Evolutionary conservation across 139 green algal species (phyloP).

Genomic region (Ettlia oleoabundans): DNA sequence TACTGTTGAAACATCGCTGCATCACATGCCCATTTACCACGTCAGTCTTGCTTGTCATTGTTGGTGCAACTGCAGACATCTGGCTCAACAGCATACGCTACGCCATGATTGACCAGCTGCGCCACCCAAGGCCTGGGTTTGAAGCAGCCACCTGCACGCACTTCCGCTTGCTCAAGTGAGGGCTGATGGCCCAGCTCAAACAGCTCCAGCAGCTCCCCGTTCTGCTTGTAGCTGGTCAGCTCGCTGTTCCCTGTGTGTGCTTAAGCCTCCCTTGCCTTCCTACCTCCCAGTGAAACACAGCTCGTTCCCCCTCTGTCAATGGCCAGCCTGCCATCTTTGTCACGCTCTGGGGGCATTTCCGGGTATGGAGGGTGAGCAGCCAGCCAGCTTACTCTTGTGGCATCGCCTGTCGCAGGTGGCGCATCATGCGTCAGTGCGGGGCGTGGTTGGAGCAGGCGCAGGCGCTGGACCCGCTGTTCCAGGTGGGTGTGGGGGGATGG

Average conservation of each 20-base stretch:
- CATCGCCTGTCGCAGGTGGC: neutral
- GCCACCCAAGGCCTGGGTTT: slow-evolving; percentile 66
- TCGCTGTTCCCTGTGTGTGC: no score
- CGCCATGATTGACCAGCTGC: slow-evolving; percentile 77
- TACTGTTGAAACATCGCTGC: no score
- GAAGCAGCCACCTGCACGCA: slow-evolving; percentile 43
- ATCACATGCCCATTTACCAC: no score
- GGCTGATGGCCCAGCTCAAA: no score
- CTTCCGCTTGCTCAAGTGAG: slow-evolving; percentile 40
- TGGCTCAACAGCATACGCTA: slow-evolving; percentile 68
- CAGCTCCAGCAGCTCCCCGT: no score
- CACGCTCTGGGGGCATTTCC: no score
- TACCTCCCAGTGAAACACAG: no score
- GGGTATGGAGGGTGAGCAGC: neutral
- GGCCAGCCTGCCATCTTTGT: no score
- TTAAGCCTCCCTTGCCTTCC: no score
- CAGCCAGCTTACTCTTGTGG: neutral
- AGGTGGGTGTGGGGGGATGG: neutral
- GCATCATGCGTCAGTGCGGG: slow-evolving; percentile 23
- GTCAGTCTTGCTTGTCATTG: no score
- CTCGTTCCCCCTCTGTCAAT: no score
- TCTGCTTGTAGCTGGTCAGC: no score
- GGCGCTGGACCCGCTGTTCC: slow-evolving; percentile 25
- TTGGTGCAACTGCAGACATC: slow-evolving; percentile 45
- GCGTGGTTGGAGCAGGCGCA: slow-evolving; percentile 22